These are phyloP conservation scores for Lecanicillium sp. DNA, from an alignment of 2,329 filamentous ascomycete genomes.

Conservation along the genomic window DNA sequence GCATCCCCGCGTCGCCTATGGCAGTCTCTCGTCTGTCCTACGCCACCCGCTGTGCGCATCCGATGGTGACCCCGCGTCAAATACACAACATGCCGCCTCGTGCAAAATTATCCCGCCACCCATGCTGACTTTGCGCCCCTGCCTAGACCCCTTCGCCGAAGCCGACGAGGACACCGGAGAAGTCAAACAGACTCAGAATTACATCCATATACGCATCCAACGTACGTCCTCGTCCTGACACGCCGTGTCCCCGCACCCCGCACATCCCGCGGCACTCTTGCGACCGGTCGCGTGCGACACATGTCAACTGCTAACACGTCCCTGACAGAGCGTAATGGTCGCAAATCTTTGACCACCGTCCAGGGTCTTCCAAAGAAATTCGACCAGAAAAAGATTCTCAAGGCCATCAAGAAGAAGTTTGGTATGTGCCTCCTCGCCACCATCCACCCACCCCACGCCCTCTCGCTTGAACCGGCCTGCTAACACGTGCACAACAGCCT, in stretches of 20 bases:
- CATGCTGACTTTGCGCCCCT: slow-evolving; percentile 16
- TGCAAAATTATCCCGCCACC: not conserved
- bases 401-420: slow-evolving; percentile 99
- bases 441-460: not conserved
- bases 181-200: slow-evolving; percentile 91
- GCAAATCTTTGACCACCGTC: slow-evolving; percentile 99
- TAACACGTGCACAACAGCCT: slow-evolving; percentile 48
- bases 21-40: not conserved
- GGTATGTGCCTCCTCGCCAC: slow-evolving; percentile 43
- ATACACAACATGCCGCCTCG: slow-evolving; percentile 4
- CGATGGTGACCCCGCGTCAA: slow-evolving; percentile 4
- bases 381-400: slow-evolving; percentile 99
- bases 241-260: slow-evolving; percentile 4
- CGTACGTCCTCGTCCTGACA: slow-evolving; percentile 64
- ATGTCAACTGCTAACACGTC: slow-evolving; percentile 28
- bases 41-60: too few relatives aligned
- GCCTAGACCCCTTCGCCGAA: slow-evolving; percentile 99
- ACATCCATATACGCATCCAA: slow-evolving; percentile 99
- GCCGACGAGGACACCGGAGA: slow-evolving; percentile 99
- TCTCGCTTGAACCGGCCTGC: not conserved
- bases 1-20: too few relatives aligned
- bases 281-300: slow-evolving; percentile 4
- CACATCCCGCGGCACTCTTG: slow-evolving; percentile 2
- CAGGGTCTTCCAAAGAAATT: slow-evolving; percentile 99
- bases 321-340: slow-evolving; percentile 92